Conservation (phyloP, 2,329 filamentous ascomycete species). For the Polychaeton citri region DNA sequence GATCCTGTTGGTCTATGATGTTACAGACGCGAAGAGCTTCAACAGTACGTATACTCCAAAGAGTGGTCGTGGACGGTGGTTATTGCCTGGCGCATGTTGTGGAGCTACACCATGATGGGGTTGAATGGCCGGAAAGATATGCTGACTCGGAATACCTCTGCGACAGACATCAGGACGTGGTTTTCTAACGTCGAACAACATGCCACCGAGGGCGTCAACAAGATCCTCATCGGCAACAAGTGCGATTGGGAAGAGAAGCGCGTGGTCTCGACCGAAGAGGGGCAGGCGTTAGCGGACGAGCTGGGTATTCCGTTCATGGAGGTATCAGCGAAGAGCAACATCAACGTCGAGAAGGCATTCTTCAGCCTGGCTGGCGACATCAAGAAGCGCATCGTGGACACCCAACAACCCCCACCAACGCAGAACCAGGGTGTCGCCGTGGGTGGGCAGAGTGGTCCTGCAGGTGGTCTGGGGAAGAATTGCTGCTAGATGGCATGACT, state of each 20-base stretch:
- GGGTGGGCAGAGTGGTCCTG: constrained; percentile 13
- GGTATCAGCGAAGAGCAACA: constrained; percentile 97
- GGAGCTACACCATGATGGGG: too few species aligned
- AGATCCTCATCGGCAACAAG: constrained; percentile 99
- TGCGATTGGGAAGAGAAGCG: constrained; percentile 99
- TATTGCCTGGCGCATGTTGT: too few species aligned
- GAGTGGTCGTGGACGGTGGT: too few species aligned
- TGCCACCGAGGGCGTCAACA: constrained; percentile 97
- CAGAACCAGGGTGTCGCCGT: constrained; percentile 33
- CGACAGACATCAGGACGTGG: constrained; percentile 91
- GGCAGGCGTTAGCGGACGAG: constrained; percentile 86
- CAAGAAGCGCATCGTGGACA: constrained; percentile 96
- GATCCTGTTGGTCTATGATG: constrained; percentile 93
- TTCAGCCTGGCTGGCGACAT: constrained; percentile 91
- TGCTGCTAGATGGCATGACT: constrained; percentile 51
- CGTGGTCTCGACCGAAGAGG: constrained; percentile 81
- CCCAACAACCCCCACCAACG: constrained; percentile 61
- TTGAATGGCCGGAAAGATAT: too few species aligned
- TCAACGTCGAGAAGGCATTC: constrained; percentile 98
- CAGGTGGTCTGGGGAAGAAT: constrained; percentile 23
- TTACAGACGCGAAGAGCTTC: constrained; percentile 91
- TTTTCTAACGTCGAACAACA: constrained; percentile 98
- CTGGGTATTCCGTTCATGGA: constrained; percentile 97
- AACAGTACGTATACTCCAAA: constrained; percentile 53
- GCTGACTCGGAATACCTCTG: too few species aligned